Conservation (phyloP, 2,329 filamentous ascomycete species). For the Blastomyces silverae region DNA sequence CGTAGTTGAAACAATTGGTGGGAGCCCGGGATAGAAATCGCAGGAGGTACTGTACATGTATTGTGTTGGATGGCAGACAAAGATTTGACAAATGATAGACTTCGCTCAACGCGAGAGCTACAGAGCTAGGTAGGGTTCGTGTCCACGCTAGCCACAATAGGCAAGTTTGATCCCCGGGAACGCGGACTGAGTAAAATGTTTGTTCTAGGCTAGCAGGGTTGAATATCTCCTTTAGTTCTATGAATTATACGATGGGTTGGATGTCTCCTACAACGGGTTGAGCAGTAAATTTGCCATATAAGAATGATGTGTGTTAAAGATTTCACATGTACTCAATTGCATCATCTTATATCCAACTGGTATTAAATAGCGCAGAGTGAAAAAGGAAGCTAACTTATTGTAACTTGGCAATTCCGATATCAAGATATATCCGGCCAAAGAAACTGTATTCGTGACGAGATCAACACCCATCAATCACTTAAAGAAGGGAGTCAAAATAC, state of each 20-base stretch:
- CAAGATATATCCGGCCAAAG: neutral
- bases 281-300: neutral
- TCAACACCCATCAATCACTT: neutral
- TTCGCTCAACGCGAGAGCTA: neutral
- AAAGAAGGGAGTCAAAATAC: neutral
- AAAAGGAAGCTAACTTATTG: neutral
- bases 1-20: neutral
- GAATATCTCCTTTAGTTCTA: neutral
- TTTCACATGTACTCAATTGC: neutral
- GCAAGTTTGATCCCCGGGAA: neutral
- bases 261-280: neutral
- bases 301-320: neutral
- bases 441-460: neutral
- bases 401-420: neutral
- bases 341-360: neutral
- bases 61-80: neutral
- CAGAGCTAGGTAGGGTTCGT: neutral
- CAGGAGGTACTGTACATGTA: no score
- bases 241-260: neutral
- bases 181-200: neutral
- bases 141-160: constrained; percentile 8
- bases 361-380: neutral
- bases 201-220: neutral
- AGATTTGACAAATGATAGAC: neutral
- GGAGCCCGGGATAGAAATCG: neutral